These are phyloP conservation scores for Vitis hybrid DNA, from an alignment of 177 flowering plant species.

Conservation along the genomic window DNA sequence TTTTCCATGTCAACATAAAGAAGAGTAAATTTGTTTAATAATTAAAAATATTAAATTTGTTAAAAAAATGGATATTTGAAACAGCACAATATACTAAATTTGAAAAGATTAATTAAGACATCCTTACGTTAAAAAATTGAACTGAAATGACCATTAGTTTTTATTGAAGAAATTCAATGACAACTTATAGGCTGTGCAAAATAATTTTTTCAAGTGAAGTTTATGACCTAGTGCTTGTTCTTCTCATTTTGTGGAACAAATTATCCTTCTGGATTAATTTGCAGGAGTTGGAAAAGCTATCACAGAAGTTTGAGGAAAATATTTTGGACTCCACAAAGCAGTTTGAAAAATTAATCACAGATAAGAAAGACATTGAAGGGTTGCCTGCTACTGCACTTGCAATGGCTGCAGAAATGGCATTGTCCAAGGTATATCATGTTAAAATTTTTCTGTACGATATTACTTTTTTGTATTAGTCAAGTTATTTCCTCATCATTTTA, in stretches of 20 bases:
- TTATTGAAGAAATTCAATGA: not conserved
- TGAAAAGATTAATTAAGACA: not conserved
- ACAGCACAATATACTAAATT: not conserved
- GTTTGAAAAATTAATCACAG: slow-evolving; percentile 80
- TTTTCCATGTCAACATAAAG: not conserved
- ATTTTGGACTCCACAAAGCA: slow-evolving; percentile 94
- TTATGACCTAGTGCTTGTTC: not conserved
- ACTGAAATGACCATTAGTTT: not conserved
- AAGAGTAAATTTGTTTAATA: too few species aligned
- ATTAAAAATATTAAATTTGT: too few species aligned
- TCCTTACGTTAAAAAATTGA: not conserved
- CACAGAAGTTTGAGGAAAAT: slow-evolving; percentile 81
- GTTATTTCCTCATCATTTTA: not conserved
- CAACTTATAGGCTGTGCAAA: not conserved
- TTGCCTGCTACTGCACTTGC: slow-evolving; percentile 88
- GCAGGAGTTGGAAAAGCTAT: slow-evolving; percentile 84
- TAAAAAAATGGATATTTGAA: not conserved
- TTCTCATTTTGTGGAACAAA: not conserved
- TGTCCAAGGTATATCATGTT: slow-evolving; percentile 66
- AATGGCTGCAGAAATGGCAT: slow-evolving; percentile 89
- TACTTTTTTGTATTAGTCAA: not conserved
- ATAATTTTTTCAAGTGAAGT: not conserved
- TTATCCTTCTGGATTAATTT: slow-evolving; percentile 10
- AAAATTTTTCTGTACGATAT: not conserved
- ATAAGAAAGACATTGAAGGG: slow-evolving; percentile 89